Base-by-base conservation (phyloP, 306 rosid species). In the Dalbergia oliveri region DNA sequence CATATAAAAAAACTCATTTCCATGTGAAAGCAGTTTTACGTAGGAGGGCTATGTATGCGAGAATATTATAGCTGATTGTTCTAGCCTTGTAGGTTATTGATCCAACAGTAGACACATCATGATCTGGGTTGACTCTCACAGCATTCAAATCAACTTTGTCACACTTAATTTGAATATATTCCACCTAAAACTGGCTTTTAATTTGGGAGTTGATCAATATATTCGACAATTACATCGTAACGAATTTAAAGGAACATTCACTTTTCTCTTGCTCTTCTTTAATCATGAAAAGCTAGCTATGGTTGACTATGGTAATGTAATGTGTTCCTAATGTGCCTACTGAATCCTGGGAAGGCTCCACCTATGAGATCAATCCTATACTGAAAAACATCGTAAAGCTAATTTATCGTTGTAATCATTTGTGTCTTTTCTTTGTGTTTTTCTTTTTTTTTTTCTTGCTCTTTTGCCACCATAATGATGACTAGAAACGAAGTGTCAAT, bases 391-490 rank as follows among this genome's bases (percentile, higher is more conserved):
- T 57, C 57, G 43, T 78, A 78, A 75, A 88, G 74, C 63, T 80
- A 9, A 73, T 79, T 88, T 80, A 72, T 78, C 79, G 60, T 66
- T 54, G 78, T 86, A 73, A 84, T 90, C 78, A 86, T 84, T 84
- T 82, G 59, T 21, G 18, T 64, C 51, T 78, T 67, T 68, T 47
- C 14, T 57, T 69, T 73, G 18, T 21, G 23, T 21, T 21, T 21
- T 21, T 21, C 1, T 21, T 21, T 69, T 21, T 69, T 14, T 6
- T 49, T 15, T 9, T 26, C 11, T 61, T 49, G 5, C 19, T 23
- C 63, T 79, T 77, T 80, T 84, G 31, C 31, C 62, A 35, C 50
- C 72, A 75, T 76, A 63, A 84, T 79, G 16, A 66, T 87, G 54
- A 59, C 70, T 6, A 34, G 69, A 61, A 73, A 72, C 61, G 61